phyloP scores from a whole-genome alignment of 164 flowering plant genomes.

The Echeveria elegans region DNA sequence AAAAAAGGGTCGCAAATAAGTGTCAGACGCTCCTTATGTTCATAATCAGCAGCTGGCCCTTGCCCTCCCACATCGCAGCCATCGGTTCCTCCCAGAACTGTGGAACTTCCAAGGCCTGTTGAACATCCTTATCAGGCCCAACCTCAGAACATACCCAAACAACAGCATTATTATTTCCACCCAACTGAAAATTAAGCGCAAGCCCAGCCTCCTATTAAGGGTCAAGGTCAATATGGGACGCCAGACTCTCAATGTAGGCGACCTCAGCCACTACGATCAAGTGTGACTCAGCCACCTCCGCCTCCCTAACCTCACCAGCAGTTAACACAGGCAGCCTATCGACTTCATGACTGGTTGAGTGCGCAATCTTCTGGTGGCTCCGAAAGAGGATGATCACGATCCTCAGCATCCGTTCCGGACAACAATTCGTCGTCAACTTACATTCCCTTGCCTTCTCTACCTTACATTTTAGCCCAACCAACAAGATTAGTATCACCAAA shows the following conservation, averaged over 20 bases:
- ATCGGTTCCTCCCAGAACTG: constrained; percentile 23
- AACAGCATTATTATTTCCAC: constrained; percentile 46
- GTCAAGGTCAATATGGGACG: constrained; percentile 33
- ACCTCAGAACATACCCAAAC: constrained; percentile 40
- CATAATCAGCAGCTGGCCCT: constrained; percentile 73
- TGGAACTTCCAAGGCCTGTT: constrained; percentile 38
- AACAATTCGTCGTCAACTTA: constrained; percentile 68
- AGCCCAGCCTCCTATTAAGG: constrained; percentile 37
- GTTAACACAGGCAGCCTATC: constrained; percentile 35
- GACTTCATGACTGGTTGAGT: constrained; percentile 86
- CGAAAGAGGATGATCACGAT: constrained; percentile 37
- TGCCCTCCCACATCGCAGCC: constrained; percentile 54
- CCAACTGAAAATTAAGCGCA: constrained; percentile 32
- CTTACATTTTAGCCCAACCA: constrained; percentile 72
- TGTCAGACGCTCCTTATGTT: constrained; percentile 25
- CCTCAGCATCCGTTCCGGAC: constrained; percentile 18
- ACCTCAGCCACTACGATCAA: constrained; percentile 39
- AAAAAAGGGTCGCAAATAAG: too few relatives aligned
- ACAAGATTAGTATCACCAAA: constrained; percentile 67
- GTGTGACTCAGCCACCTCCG: constrained; percentile 28
- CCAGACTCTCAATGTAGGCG: constrained; percentile 48
- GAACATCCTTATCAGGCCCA: constrained; percentile 35
- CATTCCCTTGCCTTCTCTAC: constrained; percentile 59
- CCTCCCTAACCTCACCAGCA: constrained; percentile 24
- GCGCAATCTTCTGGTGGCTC: constrained; percentile 43